Percentiles rank a stretch among this genome's conserved stretches.
phyloP scores from a whole-genome alignment of 306 rosid genomes.

The Lotus japonicus region DNA sequence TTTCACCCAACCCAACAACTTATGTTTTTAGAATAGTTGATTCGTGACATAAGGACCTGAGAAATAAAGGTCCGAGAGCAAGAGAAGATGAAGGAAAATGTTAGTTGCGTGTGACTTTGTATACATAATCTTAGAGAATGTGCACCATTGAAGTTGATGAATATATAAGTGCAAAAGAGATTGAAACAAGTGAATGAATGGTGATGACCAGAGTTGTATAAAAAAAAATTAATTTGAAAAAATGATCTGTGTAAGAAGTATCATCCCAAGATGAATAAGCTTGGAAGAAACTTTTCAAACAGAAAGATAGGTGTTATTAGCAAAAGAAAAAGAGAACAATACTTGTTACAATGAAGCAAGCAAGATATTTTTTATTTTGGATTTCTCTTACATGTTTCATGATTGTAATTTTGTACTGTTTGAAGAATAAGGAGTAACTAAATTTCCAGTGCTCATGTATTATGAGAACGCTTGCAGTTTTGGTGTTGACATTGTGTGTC shows the following conservation, averaged over 20 bases:
- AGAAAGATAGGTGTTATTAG: not conserved
- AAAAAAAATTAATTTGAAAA: not conserved
- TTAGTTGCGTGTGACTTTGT: not conserved
- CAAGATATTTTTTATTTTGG: not conserved
- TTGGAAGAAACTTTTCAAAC: not conserved
- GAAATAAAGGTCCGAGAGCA: not conserved
- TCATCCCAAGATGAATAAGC: not conserved
- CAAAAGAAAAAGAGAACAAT: not conserved
- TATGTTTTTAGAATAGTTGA: too few relatives aligned
- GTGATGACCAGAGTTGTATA: not conserved
- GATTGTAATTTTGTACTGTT: not conserved
- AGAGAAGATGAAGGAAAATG: not conserved
- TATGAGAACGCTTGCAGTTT: not conserved
- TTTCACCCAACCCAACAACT: too few relatives aligned
- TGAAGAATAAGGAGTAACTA: not conserved
- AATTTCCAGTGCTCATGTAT: not conserved
- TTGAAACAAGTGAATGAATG: not conserved
- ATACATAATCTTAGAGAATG: not conserved
- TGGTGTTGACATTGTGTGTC: not conserved
- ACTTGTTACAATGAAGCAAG: not conserved
- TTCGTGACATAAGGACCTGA: not conserved
- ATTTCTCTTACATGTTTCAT: not conserved
- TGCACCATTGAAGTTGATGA: not conserved
- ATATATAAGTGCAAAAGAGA: not conserved
- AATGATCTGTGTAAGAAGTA: not conserved